These are phyloP conservation scores for Naegleria fowleri DNA, from an alignment of 208 protist genomes.

Conservation along the genomic window DNA sequence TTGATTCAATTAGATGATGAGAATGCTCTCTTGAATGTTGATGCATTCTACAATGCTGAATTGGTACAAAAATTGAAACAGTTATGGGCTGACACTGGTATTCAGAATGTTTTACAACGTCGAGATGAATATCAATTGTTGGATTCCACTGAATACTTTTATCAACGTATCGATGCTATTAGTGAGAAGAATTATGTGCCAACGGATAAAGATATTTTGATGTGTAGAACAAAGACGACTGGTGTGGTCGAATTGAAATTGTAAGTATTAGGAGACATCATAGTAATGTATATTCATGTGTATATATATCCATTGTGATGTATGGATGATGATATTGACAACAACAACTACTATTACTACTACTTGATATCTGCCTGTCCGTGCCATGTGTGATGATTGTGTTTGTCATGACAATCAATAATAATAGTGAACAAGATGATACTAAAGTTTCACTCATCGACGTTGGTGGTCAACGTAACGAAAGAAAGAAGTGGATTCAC, in stretches of 20 bases:
- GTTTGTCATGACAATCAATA: too few relatives aligned
- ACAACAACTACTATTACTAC: too few relatives aligned
- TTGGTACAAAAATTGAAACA: background rate
- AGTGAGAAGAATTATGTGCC: background rate
- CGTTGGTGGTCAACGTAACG: slow-evolving; percentile 41
- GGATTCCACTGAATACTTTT: slow-evolving; percentile 49
- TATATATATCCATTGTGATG: too few relatives aligned
- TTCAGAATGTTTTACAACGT: slow-evolving; percentile 41
- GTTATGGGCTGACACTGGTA: slow-evolving; percentile 49
- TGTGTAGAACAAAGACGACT: slow-evolving; percentile 16
- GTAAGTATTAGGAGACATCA: too few relatives aligned
- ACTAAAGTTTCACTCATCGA: slow-evolving; percentile 34
- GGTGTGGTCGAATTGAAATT: background rate
- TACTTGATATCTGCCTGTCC: too few relatives aligned
- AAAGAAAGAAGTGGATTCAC: slow-evolving; percentile 45
- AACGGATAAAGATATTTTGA: slow-evolving; percentile 6
- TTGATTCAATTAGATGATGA: slow-evolving; percentile 12
- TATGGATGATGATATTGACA: too few relatives aligned
- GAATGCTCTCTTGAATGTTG: background rate
- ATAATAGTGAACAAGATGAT: background rate
- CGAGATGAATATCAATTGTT: slow-evolving; percentile 52
- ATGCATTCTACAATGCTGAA: background rate
- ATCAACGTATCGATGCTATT: background rate
- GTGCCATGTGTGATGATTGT: too few relatives aligned
- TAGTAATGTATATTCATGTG: too few relatives aligned